These are phyloP conservation scores for Fusarium tjaetaba DNA, from an alignment of 2,329 filamentous ascomycete species.

Conservation along the genomic window DNA sequence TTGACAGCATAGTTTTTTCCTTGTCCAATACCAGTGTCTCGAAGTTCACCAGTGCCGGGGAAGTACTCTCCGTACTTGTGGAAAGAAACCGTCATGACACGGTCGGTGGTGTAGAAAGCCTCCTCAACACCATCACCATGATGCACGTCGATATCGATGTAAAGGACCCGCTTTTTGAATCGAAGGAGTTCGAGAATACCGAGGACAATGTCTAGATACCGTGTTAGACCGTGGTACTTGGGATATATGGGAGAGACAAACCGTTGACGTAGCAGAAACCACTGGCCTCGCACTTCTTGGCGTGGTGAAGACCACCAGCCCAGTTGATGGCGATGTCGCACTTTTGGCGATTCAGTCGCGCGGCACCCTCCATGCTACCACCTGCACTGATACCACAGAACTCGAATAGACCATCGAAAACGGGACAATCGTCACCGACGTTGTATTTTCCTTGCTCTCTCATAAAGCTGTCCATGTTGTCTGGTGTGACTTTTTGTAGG, in stretches of 20 bases:
- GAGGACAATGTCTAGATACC: slow-evolving; percentile 83
- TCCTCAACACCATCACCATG: slow-evolving; percentile 94
- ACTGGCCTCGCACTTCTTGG: slow-evolving; percentile 94
- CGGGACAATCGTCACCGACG: slow-evolving; percentile 94
- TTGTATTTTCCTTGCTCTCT: slow-evolving; percentile 95
- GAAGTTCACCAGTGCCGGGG: slow-evolving; percentile 87
- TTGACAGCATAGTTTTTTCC: slow-evolving; percentile 93
- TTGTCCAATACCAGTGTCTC: slow-evolving; percentile 86
- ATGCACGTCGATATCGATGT: slow-evolving; percentile 96
- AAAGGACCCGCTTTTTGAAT: slow-evolving; percentile 93
- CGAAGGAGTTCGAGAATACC: slow-evolving; percentile 92
- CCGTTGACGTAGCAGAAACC: slow-evolving; percentile 99
- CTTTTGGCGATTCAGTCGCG: slow-evolving; percentile 87
- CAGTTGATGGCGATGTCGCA: slow-evolving; percentile 98
- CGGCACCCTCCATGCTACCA: slow-evolving; percentile 92
- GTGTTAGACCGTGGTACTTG: slow-evolving; percentile 12
- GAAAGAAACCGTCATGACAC: slow-evolving; percentile 92
- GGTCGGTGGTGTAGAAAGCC: slow-evolving; percentile 91
- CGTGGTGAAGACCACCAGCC: slow-evolving; percentile 96
- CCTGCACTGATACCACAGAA: slow-evolving; percentile 96
- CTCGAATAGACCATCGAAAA: slow-evolving; percentile 97
- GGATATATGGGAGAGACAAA: slow-evolving; percentile 53
- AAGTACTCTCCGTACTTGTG: slow-evolving; percentile 99
- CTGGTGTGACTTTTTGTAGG: slow-evolving; percentile 91
- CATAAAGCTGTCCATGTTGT: slow-evolving; percentile 95